A percentile compares a stretch with the other conserved stretches of the same genome.
phyloP scores from a whole-genome alignment of 805 yeast genomes.

The Yarrowia keelungensis region DNA sequence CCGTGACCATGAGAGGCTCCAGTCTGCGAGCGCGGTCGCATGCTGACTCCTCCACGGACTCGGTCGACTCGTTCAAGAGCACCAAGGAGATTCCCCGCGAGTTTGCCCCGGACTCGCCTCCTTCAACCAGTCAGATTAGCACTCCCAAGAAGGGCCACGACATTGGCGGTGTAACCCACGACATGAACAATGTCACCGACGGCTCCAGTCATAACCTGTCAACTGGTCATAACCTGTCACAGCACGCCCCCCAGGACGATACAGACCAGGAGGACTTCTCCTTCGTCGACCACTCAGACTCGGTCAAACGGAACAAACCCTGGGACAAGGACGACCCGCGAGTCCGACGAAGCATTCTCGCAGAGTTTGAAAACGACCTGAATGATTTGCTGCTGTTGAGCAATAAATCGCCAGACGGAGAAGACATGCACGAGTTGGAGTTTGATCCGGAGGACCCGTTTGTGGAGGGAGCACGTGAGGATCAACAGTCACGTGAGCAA shows the following conservation, averaged over 20 bases:
- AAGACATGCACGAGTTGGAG: background rate
- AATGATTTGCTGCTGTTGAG: slow-evolving; percentile 17
- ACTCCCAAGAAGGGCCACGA: slow-evolving; percentile 11
- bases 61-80: slow-evolving; percentile 29
- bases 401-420: background rate
- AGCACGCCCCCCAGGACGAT: slow-evolving; percentile 2
- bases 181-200: background rate
- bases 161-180: background rate
- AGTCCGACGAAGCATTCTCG: slow-evolving; percentile 11
- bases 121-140: slow-evolving; percentile 1
- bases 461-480: no score
- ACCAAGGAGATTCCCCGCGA: slow-evolving; percentile 36
- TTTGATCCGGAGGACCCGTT: background rate
- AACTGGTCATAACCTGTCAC: no score
- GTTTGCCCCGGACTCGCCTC: slow-evolving; percentile 16
- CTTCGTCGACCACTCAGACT: slow-evolving; percentile 28
- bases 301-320: slow-evolving; percentile 12
- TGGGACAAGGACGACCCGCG: slow-evolving; percentile 22
- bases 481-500: no score
- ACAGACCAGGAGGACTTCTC: slow-evolving; percentile 31
- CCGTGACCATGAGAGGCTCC: background rate
- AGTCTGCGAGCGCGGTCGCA: slow-evolving; percentile 1
- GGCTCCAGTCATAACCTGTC: no score
- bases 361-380: slow-evolving; percentile 30
- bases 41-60: slow-evolving; percentile 23